Percentiles rank a stretch among this genome's conserved stretches.
These are phyloP conservation scores for Aphanomyces euteiches DNA, from an alignment of 352 stramenopile species.

Conservation along the genomic window DNA sequence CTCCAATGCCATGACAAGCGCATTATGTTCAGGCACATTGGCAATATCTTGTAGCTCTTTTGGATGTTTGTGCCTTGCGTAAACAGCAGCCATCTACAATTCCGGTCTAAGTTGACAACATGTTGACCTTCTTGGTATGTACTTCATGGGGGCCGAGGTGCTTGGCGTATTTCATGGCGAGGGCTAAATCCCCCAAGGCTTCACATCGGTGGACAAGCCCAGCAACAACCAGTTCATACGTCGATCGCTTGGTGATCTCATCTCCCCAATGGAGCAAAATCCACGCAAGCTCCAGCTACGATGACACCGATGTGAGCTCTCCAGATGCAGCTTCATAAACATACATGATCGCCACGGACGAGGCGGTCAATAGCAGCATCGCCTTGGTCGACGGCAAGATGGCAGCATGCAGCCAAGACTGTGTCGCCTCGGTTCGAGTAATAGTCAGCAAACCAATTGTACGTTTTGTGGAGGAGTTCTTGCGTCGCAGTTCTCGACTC, in stretches of 20 bases:
- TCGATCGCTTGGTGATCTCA: neutral
- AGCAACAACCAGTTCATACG: neutral
- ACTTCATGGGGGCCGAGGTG: neutral
- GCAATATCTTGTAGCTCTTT: neutral
- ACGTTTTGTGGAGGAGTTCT: neutral
- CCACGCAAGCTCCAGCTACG: constrained; percentile 25
- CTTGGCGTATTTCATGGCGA: constrained; percentile 4
- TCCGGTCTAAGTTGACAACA: too few relatives aligned
- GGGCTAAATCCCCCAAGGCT: neutral
- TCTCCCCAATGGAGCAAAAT: neutral
- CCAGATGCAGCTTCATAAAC: neutral
- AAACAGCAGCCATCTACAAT: neutral
- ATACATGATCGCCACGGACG: constrained; percentile 19
- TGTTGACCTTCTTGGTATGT: neutral
- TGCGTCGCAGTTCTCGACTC: neutral
- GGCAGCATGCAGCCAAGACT: constrained; percentile 24
- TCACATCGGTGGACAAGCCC: constrained; percentile 4
- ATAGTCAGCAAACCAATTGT: neutral
- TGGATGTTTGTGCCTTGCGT: neutral
- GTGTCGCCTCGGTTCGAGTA: constrained; percentile 10
- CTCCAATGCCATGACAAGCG: too few relatives aligned
- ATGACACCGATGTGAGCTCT: neutral
- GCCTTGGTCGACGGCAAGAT: constrained; percentile 15
- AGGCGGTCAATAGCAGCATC: neutral
- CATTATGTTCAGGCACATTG: neutral